Evolutionary conservation across 371 early-diverging fungal species (phyloP).

Genomic region (Syncephalis fuscata): DNA sequence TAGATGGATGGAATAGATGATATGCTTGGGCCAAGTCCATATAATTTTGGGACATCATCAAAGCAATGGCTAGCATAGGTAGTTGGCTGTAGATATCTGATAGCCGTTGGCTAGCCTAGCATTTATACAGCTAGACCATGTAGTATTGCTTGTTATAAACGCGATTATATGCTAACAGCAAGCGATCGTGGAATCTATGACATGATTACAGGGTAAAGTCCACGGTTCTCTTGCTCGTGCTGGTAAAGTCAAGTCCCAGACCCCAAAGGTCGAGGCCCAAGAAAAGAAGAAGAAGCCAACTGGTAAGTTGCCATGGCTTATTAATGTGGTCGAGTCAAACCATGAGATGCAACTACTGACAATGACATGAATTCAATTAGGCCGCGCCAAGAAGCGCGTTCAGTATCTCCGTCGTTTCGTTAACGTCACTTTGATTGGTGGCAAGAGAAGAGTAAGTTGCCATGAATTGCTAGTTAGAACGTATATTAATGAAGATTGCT

Average conservation of each 20-base stretch:
- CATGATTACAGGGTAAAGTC: constrained; percentile 77
- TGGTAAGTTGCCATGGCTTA: constrained; percentile 20
- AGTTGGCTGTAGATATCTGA: too few relatives aligned
- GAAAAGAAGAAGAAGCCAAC: constrained; percentile 91
- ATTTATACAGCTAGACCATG: too few relatives aligned
- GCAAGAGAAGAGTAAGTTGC: constrained; percentile 33
- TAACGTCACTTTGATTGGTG: constrained; percentile 76
- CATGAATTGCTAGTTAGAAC: too few relatives aligned
- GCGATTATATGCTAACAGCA: too few relatives aligned
- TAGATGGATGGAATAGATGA: too few relatives aligned
- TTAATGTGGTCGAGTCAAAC: background rate
- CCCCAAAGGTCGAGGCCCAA: constrained; percentile 97
- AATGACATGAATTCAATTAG: constrained; percentile 9
- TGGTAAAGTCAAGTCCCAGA: constrained; percentile 99
- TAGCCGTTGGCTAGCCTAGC: too few relatives aligned
- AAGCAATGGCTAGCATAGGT: too few relatives aligned
- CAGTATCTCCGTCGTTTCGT: constrained; percentile 96
- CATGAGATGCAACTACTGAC: background rate
- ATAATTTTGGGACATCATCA: too few relatives aligned
- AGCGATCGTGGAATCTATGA: too few relatives aligned
- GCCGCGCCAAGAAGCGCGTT: constrained; percentile 97
- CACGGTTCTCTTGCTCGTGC: constrained; percentile 99
- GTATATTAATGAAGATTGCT: too few relatives aligned
- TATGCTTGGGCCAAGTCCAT: too few relatives aligned
- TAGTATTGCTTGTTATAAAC: too few relatives aligned